A percentile compares a stretch with the other conserved stretches of the same genome.
These are phyloP conservation scores for Colletotrichum costaricense DNA, from an alignment of 2,329 filamentous ascomycete species.

Conservation along the genomic window DNA sequence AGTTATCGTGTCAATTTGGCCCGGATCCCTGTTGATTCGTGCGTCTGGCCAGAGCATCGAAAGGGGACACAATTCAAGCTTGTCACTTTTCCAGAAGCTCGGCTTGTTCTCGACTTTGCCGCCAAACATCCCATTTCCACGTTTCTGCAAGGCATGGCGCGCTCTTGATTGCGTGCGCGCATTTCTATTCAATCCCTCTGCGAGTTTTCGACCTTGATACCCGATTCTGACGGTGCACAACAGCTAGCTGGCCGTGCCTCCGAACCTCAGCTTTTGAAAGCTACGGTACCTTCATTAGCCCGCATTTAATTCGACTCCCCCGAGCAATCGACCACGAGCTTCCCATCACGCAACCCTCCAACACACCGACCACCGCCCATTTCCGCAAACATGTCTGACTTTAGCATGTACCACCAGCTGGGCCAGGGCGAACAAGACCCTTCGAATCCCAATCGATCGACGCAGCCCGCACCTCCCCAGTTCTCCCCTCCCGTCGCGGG, in stretches of 20 bases:
- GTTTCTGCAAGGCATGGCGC: slow-evolving; percentile 25
- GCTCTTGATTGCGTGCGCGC: slow-evolving; percentile 29
- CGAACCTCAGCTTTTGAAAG: slow-evolving; percentile 3
- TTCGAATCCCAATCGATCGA: slow-evolving; percentile 63
- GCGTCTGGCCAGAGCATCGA: slow-evolving; percentile 13
- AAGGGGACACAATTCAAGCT: slow-evolving; percentile 33
- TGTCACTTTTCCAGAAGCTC: slow-evolving; percentile 14
- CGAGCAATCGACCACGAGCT: neutral
- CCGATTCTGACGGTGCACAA: slow-evolving; percentile 10
- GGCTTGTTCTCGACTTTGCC: slow-evolving; percentile 8
- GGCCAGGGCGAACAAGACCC: slow-evolving; percentile 68
- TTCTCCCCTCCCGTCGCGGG: slow-evolving; percentile 67
- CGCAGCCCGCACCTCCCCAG: slow-evolving; percentile 63
- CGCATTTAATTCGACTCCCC: slow-evolving; percentile 16
- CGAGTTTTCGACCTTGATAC: neutral
- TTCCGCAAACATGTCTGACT: slow-evolving; percentile 61
- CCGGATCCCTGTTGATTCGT: slow-evolving; percentile 31
- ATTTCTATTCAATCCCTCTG: slow-evolving; percentile 1
- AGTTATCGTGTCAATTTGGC: slow-evolving; percentile 38
- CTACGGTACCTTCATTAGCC: slow-evolving; percentile 4
- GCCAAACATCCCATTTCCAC: neutral
- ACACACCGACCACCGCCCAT: neutral
- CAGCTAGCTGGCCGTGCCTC: slow-evolving; percentile 12
- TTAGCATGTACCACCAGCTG: slow-evolving; percentile 66
- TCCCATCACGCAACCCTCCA: slow-evolving; percentile 1